Conservation (phyloP, 2,329 filamentous ascomycete genomes). For the Cladosporium sp. region DNA sequence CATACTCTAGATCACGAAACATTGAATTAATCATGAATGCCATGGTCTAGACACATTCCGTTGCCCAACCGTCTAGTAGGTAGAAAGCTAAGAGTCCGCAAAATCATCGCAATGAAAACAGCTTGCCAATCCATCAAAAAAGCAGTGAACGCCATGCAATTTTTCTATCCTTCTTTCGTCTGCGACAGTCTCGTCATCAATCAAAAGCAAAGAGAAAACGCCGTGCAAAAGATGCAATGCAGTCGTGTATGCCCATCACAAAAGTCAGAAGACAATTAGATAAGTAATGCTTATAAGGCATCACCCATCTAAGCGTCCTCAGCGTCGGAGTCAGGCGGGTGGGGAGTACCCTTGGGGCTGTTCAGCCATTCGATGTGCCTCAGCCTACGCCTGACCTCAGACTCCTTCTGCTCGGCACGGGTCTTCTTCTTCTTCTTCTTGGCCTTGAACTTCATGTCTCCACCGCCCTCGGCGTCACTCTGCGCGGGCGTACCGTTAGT, state of each 20-base stretch:
- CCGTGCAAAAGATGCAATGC: neutral
- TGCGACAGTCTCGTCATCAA: neutral
- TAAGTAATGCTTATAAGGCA: neutral
- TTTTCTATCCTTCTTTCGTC: neutral
- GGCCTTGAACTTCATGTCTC: constrained; percentile 79
- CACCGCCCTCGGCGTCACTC: constrained; percentile 59
- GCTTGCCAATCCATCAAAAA: neutral
- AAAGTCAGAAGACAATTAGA: neutral
- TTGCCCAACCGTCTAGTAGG: too few relatives aligned
- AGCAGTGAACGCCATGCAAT: constrained; percentile 4
- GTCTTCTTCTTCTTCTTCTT: constrained; percentile 99
- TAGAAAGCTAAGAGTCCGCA: too few relatives aligned
- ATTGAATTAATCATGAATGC: too few relatives aligned
- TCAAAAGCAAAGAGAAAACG: neutral
- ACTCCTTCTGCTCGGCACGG: constrained; percentile 90
- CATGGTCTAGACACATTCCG: too few relatives aligned
- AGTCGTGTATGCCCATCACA: neutral
- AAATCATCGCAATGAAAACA: too few relatives aligned
- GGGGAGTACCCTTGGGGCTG: constrained; percentile 64
- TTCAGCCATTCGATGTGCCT: constrained; percentile 76
- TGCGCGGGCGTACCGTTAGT: constrained; percentile 29
- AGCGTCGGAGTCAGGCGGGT: constrained; percentile 71
- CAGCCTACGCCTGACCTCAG: constrained; percentile 77
- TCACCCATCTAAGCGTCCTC: constrained; percentile 37
- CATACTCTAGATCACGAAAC: too few relatives aligned